These are phyloP conservation scores for Cercospora beticola DNA, from an alignment of 2,329 filamentous ascomycete species.

Conservation along the genomic window DNA sequence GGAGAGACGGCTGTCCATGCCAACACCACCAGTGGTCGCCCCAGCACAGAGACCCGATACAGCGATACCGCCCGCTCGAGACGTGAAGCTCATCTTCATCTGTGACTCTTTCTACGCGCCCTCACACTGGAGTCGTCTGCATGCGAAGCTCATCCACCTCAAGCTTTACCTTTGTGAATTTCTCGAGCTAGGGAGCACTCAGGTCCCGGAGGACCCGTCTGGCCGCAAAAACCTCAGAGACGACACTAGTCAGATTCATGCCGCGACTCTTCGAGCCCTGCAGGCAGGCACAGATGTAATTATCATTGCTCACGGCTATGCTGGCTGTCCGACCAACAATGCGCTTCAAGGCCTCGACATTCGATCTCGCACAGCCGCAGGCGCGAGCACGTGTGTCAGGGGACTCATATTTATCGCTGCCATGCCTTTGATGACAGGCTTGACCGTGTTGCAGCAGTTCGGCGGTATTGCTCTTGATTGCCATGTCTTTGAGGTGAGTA, in stretches of 20 bases:
- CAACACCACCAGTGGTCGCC: not conserved
- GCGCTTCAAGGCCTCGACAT: slow-evolving; percentile 24
- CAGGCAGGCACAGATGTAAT: slow-evolving; percentile 30
- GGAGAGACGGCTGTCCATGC: not conserved
- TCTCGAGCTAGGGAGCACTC: not conserved
- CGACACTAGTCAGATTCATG: not conserved
- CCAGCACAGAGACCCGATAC: not conserved
- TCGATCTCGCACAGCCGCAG: not conserved
- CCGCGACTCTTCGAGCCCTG: slow-evolving; percentile 9
- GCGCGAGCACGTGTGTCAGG: slow-evolving; percentile 17
- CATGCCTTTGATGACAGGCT: slow-evolving; percentile 8
- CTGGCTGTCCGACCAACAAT: slow-evolving; percentile 29
- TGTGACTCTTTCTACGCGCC: not conserved
- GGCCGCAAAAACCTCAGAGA: not conserved
- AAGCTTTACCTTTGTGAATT: not conserved
- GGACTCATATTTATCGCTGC: slow-evolving; percentile 21
- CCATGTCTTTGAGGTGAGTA: slow-evolving; percentile 8
- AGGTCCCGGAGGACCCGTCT: not conserved
- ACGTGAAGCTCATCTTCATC: not conserved
- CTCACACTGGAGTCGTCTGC: not conserved
- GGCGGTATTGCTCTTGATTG: slow-evolving; percentile 14
- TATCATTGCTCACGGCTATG: slow-evolving; percentile 34
- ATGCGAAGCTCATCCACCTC: not conserved
- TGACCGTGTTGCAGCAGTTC: slow-evolving; percentile 10
- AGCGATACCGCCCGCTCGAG: not conserved